Base-by-base conservation (phyloP, 2,329 filamentous ascomycete genomes). In the Emergomyces orientalis region DNA sequence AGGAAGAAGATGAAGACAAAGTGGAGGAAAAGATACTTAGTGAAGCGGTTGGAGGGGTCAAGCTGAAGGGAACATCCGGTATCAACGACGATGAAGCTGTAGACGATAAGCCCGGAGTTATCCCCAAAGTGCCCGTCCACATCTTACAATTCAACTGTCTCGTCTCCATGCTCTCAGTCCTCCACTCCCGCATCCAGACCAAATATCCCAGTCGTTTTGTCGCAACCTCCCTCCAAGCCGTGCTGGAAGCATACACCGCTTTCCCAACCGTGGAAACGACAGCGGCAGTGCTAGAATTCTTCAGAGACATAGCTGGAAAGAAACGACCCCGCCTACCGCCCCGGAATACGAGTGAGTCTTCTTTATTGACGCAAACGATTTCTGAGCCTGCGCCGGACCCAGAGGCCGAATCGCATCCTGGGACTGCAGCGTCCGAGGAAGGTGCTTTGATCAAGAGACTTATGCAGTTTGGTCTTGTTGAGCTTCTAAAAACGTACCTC, bases 121-220 rank as follows among this genome's bases (percentile, higher is more conserved):
- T 55, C 2, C 22, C 37, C 1, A 63, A 64, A 7, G 62, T 70
- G 51, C 70, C 71, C 7, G 65, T 69, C 6, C 73, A 74, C 63
- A 67, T 73, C n/a, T 51, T 70, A 11, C 70, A 73, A 55, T 84
- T 64, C 78, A 81, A 74, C 54, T 70, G 70, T n/a, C 69, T 76
- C 32, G 59, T 79, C 19, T 72, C 73, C 1, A 82, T 87, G 78
- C 76, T 88, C 1, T 77, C 82, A 0, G 78, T 82, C 13, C 74
- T 88, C 19, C 85, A 87, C 69, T 77, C 77, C 4, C 79, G 85
- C 25, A 84, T 88, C 69, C 84, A 84, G 72, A 86, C 85, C 3
- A 85, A 86, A 69, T 82, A 80, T 54, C 85, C 85, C 0, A 87
- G 84, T 67, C 81, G 84, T 1, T 88, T 88, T 67, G 76, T 88